phyloP scores from a whole-genome alignment of 1,139 yeast species.

The Pichia sp. region DNA sequence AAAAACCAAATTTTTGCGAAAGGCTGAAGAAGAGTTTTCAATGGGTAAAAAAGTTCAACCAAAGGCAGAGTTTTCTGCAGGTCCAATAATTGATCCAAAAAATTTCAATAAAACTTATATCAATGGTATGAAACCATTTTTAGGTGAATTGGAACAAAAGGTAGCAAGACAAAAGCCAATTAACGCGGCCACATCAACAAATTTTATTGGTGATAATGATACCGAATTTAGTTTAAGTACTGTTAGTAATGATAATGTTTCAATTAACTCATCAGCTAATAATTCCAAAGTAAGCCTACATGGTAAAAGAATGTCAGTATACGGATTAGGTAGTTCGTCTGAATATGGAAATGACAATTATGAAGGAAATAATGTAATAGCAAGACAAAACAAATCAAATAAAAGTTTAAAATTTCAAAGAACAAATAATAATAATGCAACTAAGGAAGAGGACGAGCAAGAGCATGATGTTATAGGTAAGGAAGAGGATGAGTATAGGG shows the following conservation, averaged over 20 bases:
- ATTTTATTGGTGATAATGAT: neutral
- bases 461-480: neutral
- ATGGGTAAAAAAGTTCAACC: slow-evolving; percentile 38
- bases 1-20: slow-evolving; percentile 24
- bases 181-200: slow-evolving; percentile 3
- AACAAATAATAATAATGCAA: neutral
- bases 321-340: neutral
- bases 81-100: slow-evolving; percentile 29
- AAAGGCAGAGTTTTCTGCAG: slow-evolving; percentile 17
- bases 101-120: slow-evolving; percentile 22
- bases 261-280: neutral
- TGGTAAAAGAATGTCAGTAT: neutral
- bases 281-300: neutral
- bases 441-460: neutral
- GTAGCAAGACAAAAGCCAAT: slow-evolving; percentile 36
- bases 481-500: neutral
- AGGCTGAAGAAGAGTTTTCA: slow-evolving; percentile 44
- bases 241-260: neutral
- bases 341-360: slow-evolving; percentile 4
- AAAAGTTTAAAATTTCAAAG: neutral
- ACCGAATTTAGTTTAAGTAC: no score
- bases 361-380: neutral
- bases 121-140: slow-evolving; percentile 37
- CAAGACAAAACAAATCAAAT: neutral
- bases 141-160: slow-evolving; percentile 51